These are phyloP conservation scores for Cryptosporidium sp. DNA, from an alignment of 169 alveolate genomes.

Conservation along the genomic window DNA sequence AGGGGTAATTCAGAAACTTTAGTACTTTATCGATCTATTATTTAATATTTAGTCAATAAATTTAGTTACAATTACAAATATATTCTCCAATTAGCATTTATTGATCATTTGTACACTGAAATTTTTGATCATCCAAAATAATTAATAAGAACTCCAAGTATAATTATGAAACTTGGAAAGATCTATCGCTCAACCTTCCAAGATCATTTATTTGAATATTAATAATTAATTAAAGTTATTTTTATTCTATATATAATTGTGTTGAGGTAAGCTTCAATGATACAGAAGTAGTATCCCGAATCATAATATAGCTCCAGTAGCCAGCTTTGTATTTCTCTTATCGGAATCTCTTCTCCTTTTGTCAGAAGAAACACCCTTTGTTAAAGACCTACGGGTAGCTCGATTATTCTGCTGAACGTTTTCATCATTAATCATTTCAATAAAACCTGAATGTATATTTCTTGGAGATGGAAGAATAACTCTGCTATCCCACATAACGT, in stretches of 20 bases:
- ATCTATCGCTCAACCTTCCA: not conserved
- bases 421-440: conserved; percentile 59
- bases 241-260: not conserved
- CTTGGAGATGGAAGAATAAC: conserved; percentile 64
- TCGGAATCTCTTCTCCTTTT: conserved; percentile 73
- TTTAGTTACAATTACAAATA: not conserved
- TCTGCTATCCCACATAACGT: conserved; percentile 69
- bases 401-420: conserved; percentile 56
- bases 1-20: not conserved
- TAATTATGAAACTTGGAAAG: not conserved
- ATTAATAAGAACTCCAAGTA: not conserved
- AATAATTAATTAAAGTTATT: not conserved
- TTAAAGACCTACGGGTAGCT: conserved; percentile 39
- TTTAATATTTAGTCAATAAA: not conserved
- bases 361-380: conserved; percentile 32
- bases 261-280: not conserved
- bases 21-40: not conserved
- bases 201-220: not conserved
- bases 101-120: not conserved
- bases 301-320: conserved; percentile 17
- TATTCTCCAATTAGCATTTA: not conserved
- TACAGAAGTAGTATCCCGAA: not conserved
- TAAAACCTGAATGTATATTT: not conserved
- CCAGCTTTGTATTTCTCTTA: conserved; percentile 30
- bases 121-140: not conserved